Base-by-base conservation (phyloP, 129 eudicot genomes). In the Artemisia tridentata region DNA sequence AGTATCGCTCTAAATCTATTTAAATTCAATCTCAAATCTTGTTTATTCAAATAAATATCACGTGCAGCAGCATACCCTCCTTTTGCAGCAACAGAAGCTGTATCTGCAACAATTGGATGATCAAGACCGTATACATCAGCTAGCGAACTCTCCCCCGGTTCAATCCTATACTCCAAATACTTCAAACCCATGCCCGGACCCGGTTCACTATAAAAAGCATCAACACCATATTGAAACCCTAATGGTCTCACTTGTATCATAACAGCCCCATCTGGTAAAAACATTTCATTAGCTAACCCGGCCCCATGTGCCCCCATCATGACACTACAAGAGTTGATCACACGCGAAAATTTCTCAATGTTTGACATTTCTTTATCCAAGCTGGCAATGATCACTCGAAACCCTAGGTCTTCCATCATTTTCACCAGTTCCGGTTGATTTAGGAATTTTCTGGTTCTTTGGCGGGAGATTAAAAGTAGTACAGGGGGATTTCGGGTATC, bases 251-350 rank as follows among this genome's bases (percentile, higher is more conserved):
- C 83, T 61, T 89, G 96, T 38, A 86, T 73, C 78, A 82, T 68
- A 48, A 82, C 88, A 1, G 79, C 87, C 9, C 92, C 90, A n/a
- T 60, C 64, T 0, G 86, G 92, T 67, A 89, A 62, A 70, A 86
- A 89, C 11, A 89, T 2, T 20, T 77, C 82, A 54, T 89, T 73
- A 0, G 90, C 84, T 17, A 89, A 62, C 52, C 96, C 92, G 11
- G 96, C 96, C 3, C 92, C 92, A 71, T 89, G 96, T 5, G 79
- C 86, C 57, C 96, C 90, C 3, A 88, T 80, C 78, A 89, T 50
- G 4, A 89, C 87, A 67, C 88, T 84, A 2, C 89, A 79, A 7
- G 91, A 77, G 67, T 81, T 84, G 13, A 86, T 66, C 73, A 86
- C 49, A 62, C 62, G 70, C 0, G 88, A 72, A 74, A 87, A 81